Evolutionary conservation across 768 basidiomycete genomes (phyloP), one percentile per base, ranked within the genome.

Genomic region (Russula ochroleuca): DNA sequence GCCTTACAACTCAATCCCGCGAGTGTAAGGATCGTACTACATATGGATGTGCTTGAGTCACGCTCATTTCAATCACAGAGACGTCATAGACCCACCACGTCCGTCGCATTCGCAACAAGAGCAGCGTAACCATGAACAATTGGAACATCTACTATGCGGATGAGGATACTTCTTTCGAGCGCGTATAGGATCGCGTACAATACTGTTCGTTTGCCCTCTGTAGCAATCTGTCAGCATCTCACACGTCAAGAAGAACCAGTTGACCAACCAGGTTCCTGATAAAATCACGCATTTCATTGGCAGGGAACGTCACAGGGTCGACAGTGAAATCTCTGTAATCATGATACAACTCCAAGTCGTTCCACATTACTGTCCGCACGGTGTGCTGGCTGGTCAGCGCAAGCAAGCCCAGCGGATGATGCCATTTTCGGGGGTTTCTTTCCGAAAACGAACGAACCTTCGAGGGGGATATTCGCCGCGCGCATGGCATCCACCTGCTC

Each of bases 321-420:
- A 80, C 73, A 5, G 88, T 90, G 67, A 88, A 88, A 72, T 87
- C 87, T 17, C 88, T 79, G 40, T 80, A 76, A 31, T 85, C 82
- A 67, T 87, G 83, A 67, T 87, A 89, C 57, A 89, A 65, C 73
- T 90, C 87, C 64, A 90, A 87, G 67, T 89, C 88, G 69, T 86
- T 88, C 88, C 88, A 90, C 80, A 87, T 87, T 49, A 84, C 86
- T 86, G 40, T 21, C 47, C 53, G 10, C 35, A 35, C 35, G 35
- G 10, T 6, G 35, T 35, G 35, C 35, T 10, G 59, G n/a, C 14
- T 11, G 31, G 28, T 48, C 47, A 61, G 61, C 59, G 28, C 31
- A 53, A 50, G 21, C 5, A 13, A 14, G 33, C 14, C 10, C 11
- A 10, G 23, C 56, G 28, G 31, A 50, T 48, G 17, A 41, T 33